A percentile compares a stretch with the other conserved stretches of the same genome.
These are phyloP conservation scores for Hordeum marinum DNA, from an alignment of 176 grass and related monocot species.

Conservation along the genomic window DNA sequence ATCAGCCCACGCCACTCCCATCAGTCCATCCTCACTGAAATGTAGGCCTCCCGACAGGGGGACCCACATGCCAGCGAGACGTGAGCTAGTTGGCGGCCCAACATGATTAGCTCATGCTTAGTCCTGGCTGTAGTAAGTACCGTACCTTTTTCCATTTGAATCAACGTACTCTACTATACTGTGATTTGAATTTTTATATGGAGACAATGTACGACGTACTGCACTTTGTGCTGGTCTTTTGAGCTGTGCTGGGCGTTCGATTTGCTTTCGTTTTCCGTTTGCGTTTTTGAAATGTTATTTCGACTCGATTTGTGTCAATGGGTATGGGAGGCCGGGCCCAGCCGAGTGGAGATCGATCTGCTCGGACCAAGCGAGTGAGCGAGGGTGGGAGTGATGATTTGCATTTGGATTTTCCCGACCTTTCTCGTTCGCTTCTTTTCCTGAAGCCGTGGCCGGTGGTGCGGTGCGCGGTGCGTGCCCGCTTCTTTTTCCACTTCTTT, in stretches of 20 bases:
- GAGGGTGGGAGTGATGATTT: slow-evolving; percentile 29
- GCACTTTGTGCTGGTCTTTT: slow-evolving; percentile 17
- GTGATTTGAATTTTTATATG: neutral
- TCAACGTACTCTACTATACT: neutral
- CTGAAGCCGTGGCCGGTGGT: slow-evolving; percentile 1
- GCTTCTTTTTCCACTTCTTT: neutral
- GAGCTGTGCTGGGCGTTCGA: neutral
- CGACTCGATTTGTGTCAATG: slow-evolving; percentile 3
- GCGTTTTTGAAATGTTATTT: slow-evolving; percentile 22
- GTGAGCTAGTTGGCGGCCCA: neutral
- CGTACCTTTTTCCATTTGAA: neutral
- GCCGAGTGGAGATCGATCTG: neutral
- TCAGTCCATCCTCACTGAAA: neutral
- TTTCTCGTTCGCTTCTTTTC: neutral
- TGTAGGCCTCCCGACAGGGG: neutral
- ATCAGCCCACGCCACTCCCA: too few relatives aligned
- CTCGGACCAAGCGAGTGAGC: neutral
- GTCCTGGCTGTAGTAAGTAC: neutral
- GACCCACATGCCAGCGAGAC: neutral
- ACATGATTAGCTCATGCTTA: neutral
- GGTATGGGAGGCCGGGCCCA: neutral
- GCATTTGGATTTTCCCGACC: slow-evolving; percentile 11
- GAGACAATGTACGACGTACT: neutral
- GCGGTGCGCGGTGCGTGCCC: neutral
- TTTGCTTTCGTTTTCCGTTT: neutral